phyloP scores from a whole-genome alignment of 1,284 basidiomycete species.

The Microbotryomycetes sp. region DNA sequence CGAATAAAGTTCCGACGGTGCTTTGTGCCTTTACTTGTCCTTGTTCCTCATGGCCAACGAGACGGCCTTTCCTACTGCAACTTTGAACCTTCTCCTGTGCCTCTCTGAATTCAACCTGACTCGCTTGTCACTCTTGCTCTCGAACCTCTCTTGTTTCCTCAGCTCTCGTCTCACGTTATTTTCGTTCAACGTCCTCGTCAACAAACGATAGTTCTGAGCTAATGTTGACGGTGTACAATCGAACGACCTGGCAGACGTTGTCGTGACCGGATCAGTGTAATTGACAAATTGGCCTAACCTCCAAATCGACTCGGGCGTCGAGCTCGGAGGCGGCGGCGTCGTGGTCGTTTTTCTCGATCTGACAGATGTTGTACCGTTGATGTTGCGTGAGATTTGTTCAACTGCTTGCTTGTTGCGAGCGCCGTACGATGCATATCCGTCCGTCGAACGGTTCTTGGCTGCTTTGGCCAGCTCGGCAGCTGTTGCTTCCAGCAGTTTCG shows the following conservation, averaged over 20 bases:
- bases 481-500: too few species aligned
- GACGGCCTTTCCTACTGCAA: constrained; percentile 30
- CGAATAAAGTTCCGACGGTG: neutral
- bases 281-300: neutral
- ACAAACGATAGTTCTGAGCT: constrained; percentile 20
- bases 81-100: constrained; percentile 31
- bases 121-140: constrained; percentile 26
- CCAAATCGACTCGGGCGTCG: constrained; percentile 19
- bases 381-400: too few species aligned
- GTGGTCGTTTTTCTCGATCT: neutral
- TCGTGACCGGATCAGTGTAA: constrained; percentile 19
- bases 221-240: constrained; percentile 15
- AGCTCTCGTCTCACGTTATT: constrained; percentile 27
- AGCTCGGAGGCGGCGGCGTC: neutral
- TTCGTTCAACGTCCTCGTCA: constrained; percentile 25
- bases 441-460: too few species aligned
- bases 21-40: constrained; percentile 8
- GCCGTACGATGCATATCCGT: too few species aligned
- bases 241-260: constrained; percentile 22
- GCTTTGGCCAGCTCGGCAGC: too few species aligned
- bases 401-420: too few species aligned
- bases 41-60: constrained; percentile 22
- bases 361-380: too few species aligned
- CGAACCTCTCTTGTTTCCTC: constrained; percentile 25
- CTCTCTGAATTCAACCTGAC: constrained; percentile 27